phyloP scores from a whole-genome alignment of 257 asterid genomes.

The Mitragyna speciosa region DNA sequence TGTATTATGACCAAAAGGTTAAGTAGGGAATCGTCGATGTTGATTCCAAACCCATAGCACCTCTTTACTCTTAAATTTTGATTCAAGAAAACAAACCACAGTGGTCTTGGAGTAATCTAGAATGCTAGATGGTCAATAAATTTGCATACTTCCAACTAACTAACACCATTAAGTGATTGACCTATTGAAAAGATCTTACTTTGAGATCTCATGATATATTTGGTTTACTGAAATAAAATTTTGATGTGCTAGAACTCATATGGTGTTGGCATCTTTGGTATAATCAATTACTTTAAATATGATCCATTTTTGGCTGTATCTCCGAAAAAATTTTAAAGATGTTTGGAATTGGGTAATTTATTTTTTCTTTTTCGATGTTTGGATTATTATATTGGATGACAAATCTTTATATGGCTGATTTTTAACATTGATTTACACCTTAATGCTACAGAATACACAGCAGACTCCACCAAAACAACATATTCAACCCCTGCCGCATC shows the following conservation, averaged over 20 bases:
- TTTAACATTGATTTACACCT: not conserved
- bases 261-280: not conserved
- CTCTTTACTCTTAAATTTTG: too few species aligned
- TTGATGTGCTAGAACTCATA: not conserved
- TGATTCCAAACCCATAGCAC: too few species aligned
- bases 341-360: not conserved
- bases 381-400: not conserved
- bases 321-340: not conserved
- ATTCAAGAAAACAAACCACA: too few species aligned
- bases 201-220: not conserved
- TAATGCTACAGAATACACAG: slow-evolving; percentile 46
- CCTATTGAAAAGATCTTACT: not conserved
- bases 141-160: too few species aligned
- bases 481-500: slow-evolving; percentile 59
- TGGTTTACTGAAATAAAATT: not conserved
- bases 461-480: slow-evolving; percentile 68
- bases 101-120: too few species aligned
- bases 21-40: too few species aligned
- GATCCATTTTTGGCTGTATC: not conserved
- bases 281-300: not conserved
- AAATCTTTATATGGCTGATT: not conserved
- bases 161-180: not conserved
- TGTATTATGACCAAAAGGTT: too few species aligned
- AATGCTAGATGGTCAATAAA: too few species aligned
- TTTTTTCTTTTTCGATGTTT: not conserved